Evolutionary conservation across 2,329 filamentous ascomycete genomes (phyloP), one percentile per base, ranked within the genome.

Genomic region (Dactylellina sp.): DNA sequence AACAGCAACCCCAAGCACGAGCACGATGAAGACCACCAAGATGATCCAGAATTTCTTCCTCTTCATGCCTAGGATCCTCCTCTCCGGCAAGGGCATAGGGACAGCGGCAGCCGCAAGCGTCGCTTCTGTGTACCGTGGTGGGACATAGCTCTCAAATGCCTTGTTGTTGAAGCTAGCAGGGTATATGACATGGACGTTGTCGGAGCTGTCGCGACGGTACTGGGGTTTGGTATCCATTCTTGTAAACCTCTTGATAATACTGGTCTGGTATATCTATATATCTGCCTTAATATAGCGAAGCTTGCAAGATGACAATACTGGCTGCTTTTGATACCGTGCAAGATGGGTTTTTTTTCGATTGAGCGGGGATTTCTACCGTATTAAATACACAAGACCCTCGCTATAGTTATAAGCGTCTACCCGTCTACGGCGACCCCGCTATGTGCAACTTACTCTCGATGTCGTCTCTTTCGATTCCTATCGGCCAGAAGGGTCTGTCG

Each of bases 141-240:
- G 61, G 9, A 65, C 50, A 65, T 65, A 56, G 16, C 25, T 49
- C 7, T 65, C 50, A 35, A 56, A 56, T 6, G 49, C 61, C 61
- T 56, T 65, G 16, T 47, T 56, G 18, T 56, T 42, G 22, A 50
- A 55, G 16, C 22, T 46, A 3, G 50, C 49, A 1, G 49, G 61
- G 40, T 65, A 65, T 18, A 65, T 65, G 16, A 65, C 50, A 28
- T 65, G 61, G 40, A 65, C 50, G 25, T 56, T 56, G 50, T 65
- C 61, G 18, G 49, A 32, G 37, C 61, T 65, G 25, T 65, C 61
- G 37, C 61, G 61, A 39, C 50, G 61, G 39, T 63, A 63, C 16
- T 63, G 40, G 11, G 60, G 18, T 18, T 47, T 46, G 37, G 18
- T 35, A 52, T 42, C 25, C 61, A 65, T 65, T 47, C 35, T 49